Conservation (phyloP, 2,329 filamentous ascomycete species). For the Pseudogymnoascus sp. region DNA sequence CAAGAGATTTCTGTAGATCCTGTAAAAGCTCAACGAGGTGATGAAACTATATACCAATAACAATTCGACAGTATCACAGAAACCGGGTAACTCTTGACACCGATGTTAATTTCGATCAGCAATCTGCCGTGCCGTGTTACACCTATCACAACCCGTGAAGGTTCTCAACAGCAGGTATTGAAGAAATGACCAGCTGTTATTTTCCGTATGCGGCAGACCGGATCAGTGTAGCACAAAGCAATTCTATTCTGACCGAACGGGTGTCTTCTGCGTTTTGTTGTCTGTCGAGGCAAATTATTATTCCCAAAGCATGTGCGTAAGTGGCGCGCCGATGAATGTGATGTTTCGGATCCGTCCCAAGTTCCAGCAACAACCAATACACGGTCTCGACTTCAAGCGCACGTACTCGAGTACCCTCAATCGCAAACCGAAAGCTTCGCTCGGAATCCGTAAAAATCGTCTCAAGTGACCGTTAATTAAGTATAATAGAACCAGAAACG, state of each 20-base stretch:
- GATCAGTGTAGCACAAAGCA: not conserved
- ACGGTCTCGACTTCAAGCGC: not conserved
- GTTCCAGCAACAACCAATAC: not conserved
- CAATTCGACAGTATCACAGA: not conserved
- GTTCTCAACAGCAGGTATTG: not conserved
- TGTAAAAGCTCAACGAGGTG: not conserved
- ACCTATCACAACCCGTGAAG: not conserved
- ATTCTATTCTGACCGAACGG: not conserved
- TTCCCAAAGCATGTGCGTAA: not conserved
- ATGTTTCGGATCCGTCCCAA: not conserved
- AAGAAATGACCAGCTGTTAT: not conserved
- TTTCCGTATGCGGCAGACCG: not conserved
- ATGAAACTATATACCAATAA: not conserved
- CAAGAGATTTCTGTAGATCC: not conserved
- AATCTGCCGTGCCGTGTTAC: not conserved
- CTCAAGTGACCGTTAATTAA: not conserved
- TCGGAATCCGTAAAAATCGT: not conserved
- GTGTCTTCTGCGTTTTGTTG: not conserved
- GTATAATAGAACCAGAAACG: not conserved
- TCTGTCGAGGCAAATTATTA: not conserved
- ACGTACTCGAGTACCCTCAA: not conserved
- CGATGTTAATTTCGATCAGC: not conserved
- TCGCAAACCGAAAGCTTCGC: not conserved
- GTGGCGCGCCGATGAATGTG: not conserved
- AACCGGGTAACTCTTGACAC: not conserved